Evolutionary conservation across 1,284 basidiomycete species (phyloP).

Genomic region (Pseudozyma pruni): DNA sequence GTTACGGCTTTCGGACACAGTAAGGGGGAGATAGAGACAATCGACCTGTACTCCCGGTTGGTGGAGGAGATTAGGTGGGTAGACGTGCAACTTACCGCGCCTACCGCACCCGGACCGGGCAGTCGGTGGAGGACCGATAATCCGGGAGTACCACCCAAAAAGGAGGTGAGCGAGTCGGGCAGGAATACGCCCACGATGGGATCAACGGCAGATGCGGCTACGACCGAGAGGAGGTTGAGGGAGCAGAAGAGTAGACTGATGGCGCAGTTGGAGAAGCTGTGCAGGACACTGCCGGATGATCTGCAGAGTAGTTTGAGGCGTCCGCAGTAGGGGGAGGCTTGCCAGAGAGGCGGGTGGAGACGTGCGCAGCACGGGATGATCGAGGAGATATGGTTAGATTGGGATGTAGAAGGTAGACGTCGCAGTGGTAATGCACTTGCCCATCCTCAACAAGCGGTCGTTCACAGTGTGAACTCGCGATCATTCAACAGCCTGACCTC

Average conservation of each 20-base stretch:
- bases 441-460: no score
- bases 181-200: slow-evolving; percentile 20
- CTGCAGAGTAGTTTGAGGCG: slow-evolving; percentile 31
- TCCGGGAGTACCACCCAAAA: neutral
- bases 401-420: neutral
- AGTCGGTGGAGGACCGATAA: slow-evolving; percentile 53
- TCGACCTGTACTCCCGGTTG: slow-evolving; percentile 57
- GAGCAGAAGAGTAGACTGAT: slow-evolving; percentile 42
- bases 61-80: slow-evolving; percentile 56
- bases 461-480: no score
- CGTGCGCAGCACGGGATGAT: no score
- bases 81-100: slow-evolving; percentile 42
- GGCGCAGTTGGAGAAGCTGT: slow-evolving; percentile 44
- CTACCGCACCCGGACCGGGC: slow-evolving; percentile 48
- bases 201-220: neutral
- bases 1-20: slow-evolving; percentile 49
- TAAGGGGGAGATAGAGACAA: slow-evolving; percentile 56
- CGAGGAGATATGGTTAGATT: no score
- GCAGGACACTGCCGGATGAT: slow-evolving; percentile 54
- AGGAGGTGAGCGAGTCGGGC: slow-evolving; percentile 2
- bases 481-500: no score
- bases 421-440: no score
- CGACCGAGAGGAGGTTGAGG: slow-evolving; percentile 45
- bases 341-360: no score
- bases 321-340: slow-evolving; percentile 8